Evolutionary conservation across 2,329 filamentous ascomycete genomes (phyloP).

Genomic region (Hortaea sp.): DNA sequence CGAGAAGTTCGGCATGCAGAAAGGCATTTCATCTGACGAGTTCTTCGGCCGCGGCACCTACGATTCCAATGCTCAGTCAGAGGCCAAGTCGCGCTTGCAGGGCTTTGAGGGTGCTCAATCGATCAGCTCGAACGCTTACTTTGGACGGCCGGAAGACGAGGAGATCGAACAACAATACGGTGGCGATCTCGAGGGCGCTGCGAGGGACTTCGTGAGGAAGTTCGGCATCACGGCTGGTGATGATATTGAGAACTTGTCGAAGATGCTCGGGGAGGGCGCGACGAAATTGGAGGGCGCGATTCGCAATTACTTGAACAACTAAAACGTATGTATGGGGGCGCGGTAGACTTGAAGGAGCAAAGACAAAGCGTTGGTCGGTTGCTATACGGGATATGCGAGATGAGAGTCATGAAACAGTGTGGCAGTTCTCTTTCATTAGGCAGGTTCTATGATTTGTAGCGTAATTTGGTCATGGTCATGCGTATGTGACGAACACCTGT

Average conservation of each 20-base stretch:
- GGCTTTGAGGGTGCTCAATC: slow-evolving; percentile 86
- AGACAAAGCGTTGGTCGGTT: not conserved
- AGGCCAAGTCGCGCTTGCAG: slow-evolving; percentile 78
- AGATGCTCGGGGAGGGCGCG: slow-evolving; percentile 76
- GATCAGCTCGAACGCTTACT: slow-evolving; percentile 96
- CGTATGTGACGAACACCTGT: too few relatives aligned
- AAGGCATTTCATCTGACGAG: slow-evolving; percentile 94
- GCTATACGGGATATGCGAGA: not conserved
- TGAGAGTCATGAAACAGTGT: not conserved
- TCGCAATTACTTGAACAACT: slow-evolving; percentile 24
- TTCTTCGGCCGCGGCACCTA: slow-evolving; percentile 90
- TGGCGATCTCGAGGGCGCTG: slow-evolving; percentile 75
- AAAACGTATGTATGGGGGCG: too few relatives aligned
- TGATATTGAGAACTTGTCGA: slow-evolving; percentile 82
- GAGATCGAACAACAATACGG: slow-evolving; percentile 43
- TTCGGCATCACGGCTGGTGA: slow-evolving; percentile 95
- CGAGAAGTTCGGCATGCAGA: slow-evolving; percentile 81
- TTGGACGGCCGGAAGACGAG: slow-evolving; percentile 73
- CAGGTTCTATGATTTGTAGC: too few relatives aligned
- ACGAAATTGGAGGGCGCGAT: slow-evolving; percentile 63
- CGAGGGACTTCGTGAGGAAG: slow-evolving; percentile 89
- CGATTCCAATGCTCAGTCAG: slow-evolving; percentile 68
- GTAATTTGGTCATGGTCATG: too few relatives aligned
- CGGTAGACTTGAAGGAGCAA: too few relatives aligned
- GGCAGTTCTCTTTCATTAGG: not conserved